Percentiles rank a stretch among this genome's conserved stretches.
These are phyloP conservation scores for Podospora pseudoanserina DNA, from an alignment of 495 filamentous ascomycete genomes.

Conservation along the genomic window DNA sequence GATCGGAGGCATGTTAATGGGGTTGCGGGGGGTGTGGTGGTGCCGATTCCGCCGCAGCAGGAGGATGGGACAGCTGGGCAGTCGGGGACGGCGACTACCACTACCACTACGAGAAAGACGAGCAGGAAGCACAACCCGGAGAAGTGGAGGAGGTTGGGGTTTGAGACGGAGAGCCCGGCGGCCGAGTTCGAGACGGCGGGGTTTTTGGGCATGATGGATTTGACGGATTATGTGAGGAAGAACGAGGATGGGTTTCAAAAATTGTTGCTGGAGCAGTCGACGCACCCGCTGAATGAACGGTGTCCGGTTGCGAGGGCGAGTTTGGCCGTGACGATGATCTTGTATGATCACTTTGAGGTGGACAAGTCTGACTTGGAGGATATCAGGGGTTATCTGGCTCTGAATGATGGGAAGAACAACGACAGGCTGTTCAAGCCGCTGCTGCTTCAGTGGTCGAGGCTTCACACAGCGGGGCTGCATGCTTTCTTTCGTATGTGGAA, in stretches of 20 bases:
- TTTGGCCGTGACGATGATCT: slow-evolving; percentile 77
- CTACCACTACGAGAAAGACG: slow-evolving; percentile 39
- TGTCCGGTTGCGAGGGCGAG: slow-evolving; percentile 89
- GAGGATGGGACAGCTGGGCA: slow-evolving; percentile 18
- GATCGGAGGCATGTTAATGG: slow-evolving; percentile 46
- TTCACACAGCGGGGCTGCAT: slow-evolving; percentile 87
- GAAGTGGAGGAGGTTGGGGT: slow-evolving; percentile 91
- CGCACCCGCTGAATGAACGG: slow-evolving; percentile 62
- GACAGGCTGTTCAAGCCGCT: slow-evolving; percentile 86
- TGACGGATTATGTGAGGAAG: slow-evolving; percentile 87
- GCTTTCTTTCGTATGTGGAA: slow-evolving; percentile 93
- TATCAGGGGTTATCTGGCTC: slow-evolving; percentile 65
- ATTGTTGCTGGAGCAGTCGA: slow-evolving; percentile 83
- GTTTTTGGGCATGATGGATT: slow-evolving; percentile 95
- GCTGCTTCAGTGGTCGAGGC: slow-evolving; percentile 88
- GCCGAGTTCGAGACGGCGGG: slow-evolving; percentile 81
- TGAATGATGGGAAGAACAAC: slow-evolving; percentile 74
- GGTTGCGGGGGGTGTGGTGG: slow-evolving; percentile 3
- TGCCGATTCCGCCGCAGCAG: neutral
- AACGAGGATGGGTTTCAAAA: slow-evolving; percentile 91
- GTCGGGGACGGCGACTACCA: neutral
- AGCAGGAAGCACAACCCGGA: slow-evolving; percentile 76
- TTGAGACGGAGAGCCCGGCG: slow-evolving; percentile 82
- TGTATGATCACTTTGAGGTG: slow-evolving; percentile 95
- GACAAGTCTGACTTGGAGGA: slow-evolving; percentile 84